Percentiles rank a stretch among this genome's conserved stretches.
These are phyloP conservation scores for Chimonanthus salicifolius DNA, from an alignment of 164 flowering plant species.

Conservation along the genomic window DNA sequence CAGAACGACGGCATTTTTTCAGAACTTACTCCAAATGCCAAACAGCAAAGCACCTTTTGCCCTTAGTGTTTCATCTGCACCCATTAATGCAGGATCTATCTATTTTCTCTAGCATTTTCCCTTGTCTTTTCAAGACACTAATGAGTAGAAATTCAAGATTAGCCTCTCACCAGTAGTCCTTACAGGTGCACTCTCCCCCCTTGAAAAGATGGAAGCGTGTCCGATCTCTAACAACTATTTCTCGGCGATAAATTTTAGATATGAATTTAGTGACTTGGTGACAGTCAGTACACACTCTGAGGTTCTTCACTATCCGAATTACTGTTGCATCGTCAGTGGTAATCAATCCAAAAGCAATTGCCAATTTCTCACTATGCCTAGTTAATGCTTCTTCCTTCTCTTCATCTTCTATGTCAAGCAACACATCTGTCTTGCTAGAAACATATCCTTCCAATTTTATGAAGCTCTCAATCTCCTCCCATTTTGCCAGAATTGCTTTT, in stretches of 20 bases:
- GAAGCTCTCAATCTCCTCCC: conserved; percentile 23
- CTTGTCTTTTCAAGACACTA: too few relatives aligned
- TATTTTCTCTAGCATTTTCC: too few relatives aligned
- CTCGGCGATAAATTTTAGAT: conserved; percentile 30
- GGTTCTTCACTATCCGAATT: conserved; percentile 33
- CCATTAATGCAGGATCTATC: too few relatives aligned
- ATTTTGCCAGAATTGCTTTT: conserved; percentile 19
- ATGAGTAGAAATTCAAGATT: neutral
- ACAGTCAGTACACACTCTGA: conserved; percentile 32
- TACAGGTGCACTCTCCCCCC: conserved; percentile 33
- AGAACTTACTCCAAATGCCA: too few relatives aligned
- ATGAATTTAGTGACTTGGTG: conserved; percentile 36
- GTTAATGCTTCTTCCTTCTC: conserved; percentile 34
- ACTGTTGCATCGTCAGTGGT: conserved; percentile 31
- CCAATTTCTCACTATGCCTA: conserved; percentile 41
- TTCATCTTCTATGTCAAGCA: conserved; percentile 20
- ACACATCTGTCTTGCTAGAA: conserved; percentile 30
- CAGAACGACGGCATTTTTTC: too few relatives aligned
- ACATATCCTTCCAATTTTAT: conserved; percentile 23
- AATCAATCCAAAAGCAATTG: conserved; percentile 42
- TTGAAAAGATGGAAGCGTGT: conserved; percentile 37
- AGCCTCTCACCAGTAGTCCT: conserved; percentile 32
- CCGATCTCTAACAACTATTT: conserved; percentile 35
- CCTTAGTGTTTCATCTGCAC: too few relatives aligned
- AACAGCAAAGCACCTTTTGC: too few relatives aligned